Percentiles rank a stretch among this genome's conserved stretches.
Conservation (phyloP, 2,329 filamentous ascomycete species). For the Cercospora zeina region DNA sequence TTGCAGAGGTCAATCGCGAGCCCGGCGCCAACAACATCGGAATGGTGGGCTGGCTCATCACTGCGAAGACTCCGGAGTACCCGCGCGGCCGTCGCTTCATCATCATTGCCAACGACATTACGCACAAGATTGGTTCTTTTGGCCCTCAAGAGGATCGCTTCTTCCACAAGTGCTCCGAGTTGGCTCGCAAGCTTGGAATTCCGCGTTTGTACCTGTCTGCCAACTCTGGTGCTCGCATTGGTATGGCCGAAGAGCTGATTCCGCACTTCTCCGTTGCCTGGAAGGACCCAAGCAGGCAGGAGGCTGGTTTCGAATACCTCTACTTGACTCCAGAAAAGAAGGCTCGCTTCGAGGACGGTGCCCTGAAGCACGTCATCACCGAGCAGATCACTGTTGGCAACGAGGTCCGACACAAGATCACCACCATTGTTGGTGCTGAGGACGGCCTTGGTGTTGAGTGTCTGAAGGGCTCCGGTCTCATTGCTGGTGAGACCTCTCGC, state of each 20-base stretch:
- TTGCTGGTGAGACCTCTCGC: constrained; percentile 93
- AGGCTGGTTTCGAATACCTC: constrained; percentile 93
- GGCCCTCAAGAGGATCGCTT: constrained; percentile 95
- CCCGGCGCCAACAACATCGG: constrained; percentile 93
- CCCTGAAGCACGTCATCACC: constrained; percentile 76
- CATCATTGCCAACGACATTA: constrained; percentile 98
- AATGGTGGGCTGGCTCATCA: constrained; percentile 98
- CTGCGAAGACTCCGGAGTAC: constrained; percentile 92
- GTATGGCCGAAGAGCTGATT: constrained; percentile 94
- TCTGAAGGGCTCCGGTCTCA: constrained; percentile 92
- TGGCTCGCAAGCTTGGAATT: constrained; percentile 90
- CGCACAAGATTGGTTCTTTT: constrained; percentile 97
- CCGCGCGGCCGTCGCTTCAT: constrained; percentile 88
- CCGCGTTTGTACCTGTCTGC: constrained; percentile 97
- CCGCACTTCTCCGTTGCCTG: constrained; percentile 96
- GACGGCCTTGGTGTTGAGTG: constrained; percentile 98
- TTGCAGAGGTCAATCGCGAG: constrained; percentile 90
- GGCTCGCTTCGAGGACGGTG: constrained; percentile 78
- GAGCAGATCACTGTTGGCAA: constrained; percentile 83
- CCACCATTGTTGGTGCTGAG: constrained; percentile 87
- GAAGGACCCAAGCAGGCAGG: constrained; percentile 80
- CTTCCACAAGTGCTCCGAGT: constrained; percentile 98
- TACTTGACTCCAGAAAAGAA: constrained; percentile 87
- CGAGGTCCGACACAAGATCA: constrained; percentile 90
- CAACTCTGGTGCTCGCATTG: constrained; percentile 97